Percentiles rank a stretch among this genome's conserved stretches.
Conservation (phyloP, 164 flowering plant species). For the Macadamia tetraphylla region DNA sequence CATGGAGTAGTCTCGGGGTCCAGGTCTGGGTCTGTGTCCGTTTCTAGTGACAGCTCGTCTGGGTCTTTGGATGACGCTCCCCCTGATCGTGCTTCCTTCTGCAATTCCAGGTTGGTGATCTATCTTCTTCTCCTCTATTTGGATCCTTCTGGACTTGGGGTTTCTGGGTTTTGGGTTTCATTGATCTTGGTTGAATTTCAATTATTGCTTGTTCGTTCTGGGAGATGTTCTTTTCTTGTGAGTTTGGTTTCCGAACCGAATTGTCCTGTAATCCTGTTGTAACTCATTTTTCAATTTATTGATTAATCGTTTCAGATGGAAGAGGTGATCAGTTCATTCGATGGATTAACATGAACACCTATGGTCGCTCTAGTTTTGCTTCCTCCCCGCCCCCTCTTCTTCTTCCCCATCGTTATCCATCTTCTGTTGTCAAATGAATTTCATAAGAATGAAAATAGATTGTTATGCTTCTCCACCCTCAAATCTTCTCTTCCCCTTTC, state of each 20-base stretch:
- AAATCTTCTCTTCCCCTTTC: neutral
- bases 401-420: neutral
- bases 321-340: neutral
- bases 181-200: neutral
- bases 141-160: neutral
- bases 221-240: neutral
- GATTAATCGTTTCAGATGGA: neutral
- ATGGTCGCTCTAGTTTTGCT: neutral
- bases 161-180: neutral
- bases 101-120: constrained; percentile 24
- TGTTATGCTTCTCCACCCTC: too few relatives aligned
- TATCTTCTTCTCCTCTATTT: neutral
- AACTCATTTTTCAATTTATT: neutral
- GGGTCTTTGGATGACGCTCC: constrained; percentile 69
- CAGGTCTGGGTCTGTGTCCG: constrained; percentile 47
- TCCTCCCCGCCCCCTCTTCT: neutral
- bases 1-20: constrained; percentile 24
- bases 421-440: too few relatives aligned
- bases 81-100: constrained; percentile 21
- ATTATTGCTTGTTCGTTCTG: neutral
- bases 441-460: too few relatives aligned
- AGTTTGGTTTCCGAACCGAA: neutral
- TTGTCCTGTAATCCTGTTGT: neutral
- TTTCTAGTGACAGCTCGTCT: constrained; percentile 72
- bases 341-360: neutral